phyloP scores from a whole-genome alignment of 2,329 filamentous ascomycete genomes.

The Beauveria sp. region DNA sequence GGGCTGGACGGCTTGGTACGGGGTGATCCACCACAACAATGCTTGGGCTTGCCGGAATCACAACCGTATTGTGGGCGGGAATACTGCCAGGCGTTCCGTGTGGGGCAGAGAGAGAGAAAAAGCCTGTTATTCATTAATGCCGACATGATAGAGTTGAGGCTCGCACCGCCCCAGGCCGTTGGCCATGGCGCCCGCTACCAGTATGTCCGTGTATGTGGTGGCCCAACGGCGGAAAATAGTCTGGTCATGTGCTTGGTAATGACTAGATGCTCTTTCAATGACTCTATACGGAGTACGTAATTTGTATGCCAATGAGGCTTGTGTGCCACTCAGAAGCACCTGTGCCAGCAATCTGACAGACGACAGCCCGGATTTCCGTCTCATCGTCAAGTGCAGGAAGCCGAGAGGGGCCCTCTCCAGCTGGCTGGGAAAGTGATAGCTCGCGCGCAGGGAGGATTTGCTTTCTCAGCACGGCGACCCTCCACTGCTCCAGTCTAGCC shows the following conservation, averaged over 20 bases:
- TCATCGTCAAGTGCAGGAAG: neutral
- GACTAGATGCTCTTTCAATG: neutral
- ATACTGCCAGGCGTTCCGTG: conserved; percentile 9
- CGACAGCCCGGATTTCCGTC: neutral
- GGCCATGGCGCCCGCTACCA: neutral
- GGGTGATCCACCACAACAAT: neutral
- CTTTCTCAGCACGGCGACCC: conserved; percentile 11
- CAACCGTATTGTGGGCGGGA: conserved; percentile 8
- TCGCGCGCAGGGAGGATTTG: conserved; percentile 16
- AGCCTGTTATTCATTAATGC: neutral
- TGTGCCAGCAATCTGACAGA: neutral
- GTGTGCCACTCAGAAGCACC: neutral
- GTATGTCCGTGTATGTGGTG: neutral
- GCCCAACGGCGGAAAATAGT: neutral
- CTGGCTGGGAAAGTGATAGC: conserved; percentile 18
- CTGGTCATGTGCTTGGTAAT: neutral
- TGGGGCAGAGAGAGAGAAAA: conserved; percentile 3
- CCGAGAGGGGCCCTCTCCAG: neutral
- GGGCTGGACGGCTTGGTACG: conserved; percentile 5
- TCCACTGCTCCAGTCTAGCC: neutral
- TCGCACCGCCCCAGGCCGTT: conserved; percentile 1
- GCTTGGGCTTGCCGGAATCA: conserved; percentile 3
- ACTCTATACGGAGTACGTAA: too few relatives aligned
- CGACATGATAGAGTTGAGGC: conserved; percentile 6
- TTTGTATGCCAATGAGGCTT: neutral